A percentile compares a stretch with the other conserved stretches of the same genome.
These are phyloP conservation scores for Fusarium decemcellulare DNA, from an alignment of 2,329 filamentous ascomycete genomes.

Conservation along the genomic window DNA sequence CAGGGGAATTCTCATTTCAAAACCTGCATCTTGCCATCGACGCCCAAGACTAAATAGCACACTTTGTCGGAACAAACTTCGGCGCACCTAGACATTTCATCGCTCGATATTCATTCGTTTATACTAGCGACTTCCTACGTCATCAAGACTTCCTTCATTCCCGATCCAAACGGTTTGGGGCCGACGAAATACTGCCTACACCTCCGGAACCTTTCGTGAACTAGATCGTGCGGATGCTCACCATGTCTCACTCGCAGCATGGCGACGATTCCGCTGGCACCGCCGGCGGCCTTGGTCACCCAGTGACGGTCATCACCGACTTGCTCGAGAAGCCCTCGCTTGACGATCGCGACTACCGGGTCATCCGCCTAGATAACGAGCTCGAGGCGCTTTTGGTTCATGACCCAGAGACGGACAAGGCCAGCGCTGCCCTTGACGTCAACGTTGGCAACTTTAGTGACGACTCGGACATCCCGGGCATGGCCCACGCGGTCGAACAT, in stretches of 20 bases:
- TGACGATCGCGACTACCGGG: conserved; percentile 89
- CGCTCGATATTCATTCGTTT: too few species aligned
- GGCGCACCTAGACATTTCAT: too few species aligned
- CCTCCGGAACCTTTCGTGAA: too few species aligned
- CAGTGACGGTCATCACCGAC: conserved; percentile 68
- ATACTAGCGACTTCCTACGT: too few species aligned
- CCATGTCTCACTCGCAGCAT: conserved; percentile 51
- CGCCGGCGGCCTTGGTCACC: conserved; percentile 44
- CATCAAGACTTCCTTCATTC: too few species aligned
- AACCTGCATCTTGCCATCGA: too few species aligned
- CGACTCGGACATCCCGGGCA: conserved; percentile 89
- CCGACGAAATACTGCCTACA: too few species aligned
- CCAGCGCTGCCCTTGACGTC: conserved; percentile 94
- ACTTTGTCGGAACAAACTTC: too few species aligned
- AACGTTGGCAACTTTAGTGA: conserved; percentile 98
- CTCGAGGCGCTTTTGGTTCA: conserved; percentile 94
- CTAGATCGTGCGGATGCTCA: too few species aligned
- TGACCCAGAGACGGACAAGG: conserved; percentile 96
- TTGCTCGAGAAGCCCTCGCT: conserved; percentile 85
- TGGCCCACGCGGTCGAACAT: conserved; percentile 97
- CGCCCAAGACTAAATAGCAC: too few species aligned
- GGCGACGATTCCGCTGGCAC: conserved; percentile 40
- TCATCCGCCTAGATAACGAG: conserved; percentile 87
- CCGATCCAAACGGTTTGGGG: too few species aligned
- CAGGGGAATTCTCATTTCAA: too few species aligned